These are phyloP conservation scores for Diplodia mutila DNA, from an alignment of 2,329 filamentous ascomycete species.

Conservation along the genomic window DNA sequence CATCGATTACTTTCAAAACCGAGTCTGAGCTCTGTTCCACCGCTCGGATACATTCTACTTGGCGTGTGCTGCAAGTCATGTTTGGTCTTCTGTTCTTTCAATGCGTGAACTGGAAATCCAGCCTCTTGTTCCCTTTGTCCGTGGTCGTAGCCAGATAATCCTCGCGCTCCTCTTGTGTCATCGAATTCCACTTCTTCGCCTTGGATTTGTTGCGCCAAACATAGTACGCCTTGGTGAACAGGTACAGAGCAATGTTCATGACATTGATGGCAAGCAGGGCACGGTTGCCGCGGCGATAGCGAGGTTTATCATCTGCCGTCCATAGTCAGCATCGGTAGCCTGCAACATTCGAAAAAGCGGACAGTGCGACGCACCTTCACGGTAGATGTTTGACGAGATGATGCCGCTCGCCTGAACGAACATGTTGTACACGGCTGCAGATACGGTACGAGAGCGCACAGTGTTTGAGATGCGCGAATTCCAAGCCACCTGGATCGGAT, in stretches of 20 bases:
- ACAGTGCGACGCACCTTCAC: conserved; percentile 22
- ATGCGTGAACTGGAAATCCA: conserved; percentile 41
- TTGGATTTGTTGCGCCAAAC: conserved; percentile 36
- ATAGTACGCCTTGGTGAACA: conserved; percentile 41
- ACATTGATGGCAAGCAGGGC: conserved; percentile 37
- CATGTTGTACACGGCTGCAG: conserved; percentile 38
- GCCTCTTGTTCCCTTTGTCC: conserved; percentile 43
- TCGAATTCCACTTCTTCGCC: conserved; percentile 42
- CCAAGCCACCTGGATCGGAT: conserved; percentile 56
- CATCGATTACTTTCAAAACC: neutral
- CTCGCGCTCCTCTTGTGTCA: conserved; percentile 41
- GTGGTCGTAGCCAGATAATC: conserved; percentile 41
- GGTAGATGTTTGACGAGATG: conserved; percentile 35
- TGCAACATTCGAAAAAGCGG: neutral
- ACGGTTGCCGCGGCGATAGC: conserved; percentile 32
- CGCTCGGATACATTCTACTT: neutral
- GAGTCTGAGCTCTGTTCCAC: neutral
- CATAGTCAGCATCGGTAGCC: neutral
- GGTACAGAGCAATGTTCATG: conserved; percentile 37
- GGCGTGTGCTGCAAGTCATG: neutral
- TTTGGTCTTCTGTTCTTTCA: conserved; percentile 22
- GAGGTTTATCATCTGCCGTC: conserved; percentile 30
- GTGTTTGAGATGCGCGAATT: conserved; percentile 38
- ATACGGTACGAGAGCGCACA: conserved; percentile 30
- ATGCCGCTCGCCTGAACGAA: conserved; percentile 34